Evolutionary conservation across 2,329 filamentous ascomycete genomes (phyloP).

Genomic region (Colletotrichum sansevieriae): DNA sequence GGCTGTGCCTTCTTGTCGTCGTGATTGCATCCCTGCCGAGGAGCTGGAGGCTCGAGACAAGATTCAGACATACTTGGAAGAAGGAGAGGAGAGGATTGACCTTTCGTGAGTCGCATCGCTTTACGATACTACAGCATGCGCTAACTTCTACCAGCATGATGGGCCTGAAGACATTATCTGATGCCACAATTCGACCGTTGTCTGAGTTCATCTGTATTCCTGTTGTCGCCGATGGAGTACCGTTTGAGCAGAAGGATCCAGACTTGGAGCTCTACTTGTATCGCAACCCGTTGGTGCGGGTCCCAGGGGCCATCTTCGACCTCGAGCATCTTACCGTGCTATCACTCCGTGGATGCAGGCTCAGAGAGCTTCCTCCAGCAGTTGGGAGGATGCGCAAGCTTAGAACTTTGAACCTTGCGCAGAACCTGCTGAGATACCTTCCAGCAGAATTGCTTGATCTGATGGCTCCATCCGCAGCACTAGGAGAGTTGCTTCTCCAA

Average conservation of each 20-base stretch:
- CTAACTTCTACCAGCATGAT: conserved; percentile 52
- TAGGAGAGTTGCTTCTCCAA: conserved; percentile 67
- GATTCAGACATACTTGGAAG: conserved; percentile 68
- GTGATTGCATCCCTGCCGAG: conserved; percentile 51
- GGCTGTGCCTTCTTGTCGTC: conserved; percentile 43
- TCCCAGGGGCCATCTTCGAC: conserved; percentile 73
- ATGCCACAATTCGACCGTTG: conserved; percentile 69
- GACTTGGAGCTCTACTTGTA: conserved; percentile 72
- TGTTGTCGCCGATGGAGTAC: conserved; percentile 66
- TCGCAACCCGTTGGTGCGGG: conserved; percentile 66
- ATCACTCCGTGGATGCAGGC: conserved; percentile 73
- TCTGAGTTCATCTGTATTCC: conserved; percentile 67
- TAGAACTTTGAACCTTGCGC: conserved; percentile 73
- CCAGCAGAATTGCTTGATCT: conserved; percentile 74
- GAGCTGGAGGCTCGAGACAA: conserved; percentile 60
- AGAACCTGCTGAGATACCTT: conserved; percentile 71
- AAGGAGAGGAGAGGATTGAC: conserved; percentile 71
- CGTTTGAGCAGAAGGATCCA: conserved; percentile 71
- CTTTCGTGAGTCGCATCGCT: conserved; percentile 65
- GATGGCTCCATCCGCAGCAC: conserved; percentile 57
- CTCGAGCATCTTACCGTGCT: conserved; percentile 73
- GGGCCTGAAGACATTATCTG: conserved; percentile 65
- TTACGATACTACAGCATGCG: neutral
- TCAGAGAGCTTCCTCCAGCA: conserved; percentile 71
- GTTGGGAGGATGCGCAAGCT: conserved; percentile 71